phyloP scores from a whole-genome alignment of 225 moss, liverwort and hornwort species.

The Neckera pumila region DNA sequence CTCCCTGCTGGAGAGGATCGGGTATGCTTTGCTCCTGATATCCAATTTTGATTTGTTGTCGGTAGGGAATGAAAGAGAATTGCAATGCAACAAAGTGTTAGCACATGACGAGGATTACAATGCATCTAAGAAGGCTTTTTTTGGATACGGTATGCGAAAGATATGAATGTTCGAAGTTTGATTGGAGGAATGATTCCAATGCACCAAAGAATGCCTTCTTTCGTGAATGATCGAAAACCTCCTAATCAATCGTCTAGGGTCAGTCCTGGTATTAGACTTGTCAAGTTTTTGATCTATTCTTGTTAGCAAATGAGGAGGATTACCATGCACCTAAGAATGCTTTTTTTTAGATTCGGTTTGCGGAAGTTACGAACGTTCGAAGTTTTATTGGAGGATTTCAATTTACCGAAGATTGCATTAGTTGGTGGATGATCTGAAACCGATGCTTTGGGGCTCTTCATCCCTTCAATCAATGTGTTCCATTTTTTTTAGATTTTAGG shows the following conservation, averaged over 20 bases:
- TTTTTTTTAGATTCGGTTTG: not conserved
- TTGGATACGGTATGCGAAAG: not conserved
- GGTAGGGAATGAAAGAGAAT: not conserved
- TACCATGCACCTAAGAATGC: not conserved
- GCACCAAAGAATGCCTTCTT: not conserved
- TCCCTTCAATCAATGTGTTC: not conserved
- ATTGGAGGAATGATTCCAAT: not conserved
- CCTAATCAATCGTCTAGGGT: not conserved
- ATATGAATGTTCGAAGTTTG: not conserved
- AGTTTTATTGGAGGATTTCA: not conserved
- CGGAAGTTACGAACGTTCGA: not conserved
- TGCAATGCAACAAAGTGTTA: not conserved
- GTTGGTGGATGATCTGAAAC: not conserved
- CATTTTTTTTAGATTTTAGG: not conserved
- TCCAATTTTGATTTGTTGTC: not conserved
- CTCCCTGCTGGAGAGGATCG: constrained; percentile 76
- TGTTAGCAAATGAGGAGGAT: not conserved
- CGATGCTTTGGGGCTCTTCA: not conserved
- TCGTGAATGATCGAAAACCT: not conserved
- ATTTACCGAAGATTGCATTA: not conserved
- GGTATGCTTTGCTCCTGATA: constrained; percentile 12
- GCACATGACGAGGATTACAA: not conserved
- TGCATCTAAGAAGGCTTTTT: not conserved
- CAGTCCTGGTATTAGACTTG: not conserved
- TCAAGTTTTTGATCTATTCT: not conserved